phyloP scores from a whole-genome alignment of 805 yeast genomes.

The Candida cerambycidarum region DNA sequence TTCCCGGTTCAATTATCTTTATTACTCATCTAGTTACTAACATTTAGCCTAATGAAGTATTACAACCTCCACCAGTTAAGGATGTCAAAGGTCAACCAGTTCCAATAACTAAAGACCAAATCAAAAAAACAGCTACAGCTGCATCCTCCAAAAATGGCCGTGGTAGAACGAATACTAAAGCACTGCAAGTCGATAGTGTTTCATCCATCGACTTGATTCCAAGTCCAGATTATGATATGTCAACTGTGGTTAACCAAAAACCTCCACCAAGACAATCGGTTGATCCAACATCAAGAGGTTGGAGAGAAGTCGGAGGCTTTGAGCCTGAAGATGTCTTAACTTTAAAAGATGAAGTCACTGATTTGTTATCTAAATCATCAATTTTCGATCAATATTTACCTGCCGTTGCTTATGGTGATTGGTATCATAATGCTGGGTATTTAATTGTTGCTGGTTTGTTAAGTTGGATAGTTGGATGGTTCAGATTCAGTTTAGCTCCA shows the following conservation, averaged over 20 bases:
- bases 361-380: conserved; percentile 68
- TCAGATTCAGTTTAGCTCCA: conserved; percentile 76
- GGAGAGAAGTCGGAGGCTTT: conserved; percentile 94
- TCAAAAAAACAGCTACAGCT: conserved; percentile 8
- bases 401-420: conserved; percentile 81
- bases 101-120: conserved; percentile 10
- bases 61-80: conserved; percentile 15
- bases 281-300: conserved; percentile 77
- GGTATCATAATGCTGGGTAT: conserved; percentile 89
- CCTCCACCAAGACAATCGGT: conserved; percentile 52
- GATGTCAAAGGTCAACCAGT: conserved; percentile 12
- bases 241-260: conserved; percentile 28
- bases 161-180: conserved; percentile 9
- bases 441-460: conserved; percentile 64
- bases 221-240: conserved; percentile 39
- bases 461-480: conserved; percentile 79
- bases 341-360: conserved; percentile 69
- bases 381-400: conserved; percentile 75
- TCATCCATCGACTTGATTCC: conserved; percentile 20
- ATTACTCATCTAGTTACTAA: too few species aligned
- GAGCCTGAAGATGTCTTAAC: conserved; percentile 64
- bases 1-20: too few species aligned
- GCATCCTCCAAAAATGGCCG: conserved; percentile 4
- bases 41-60: conserved; percentile 16
- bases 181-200: conserved; percentile 2